Evolutionary conservation across 306 rosid species (phyloP), one percentile per base, ranked within the genome.

Genomic region (Sindora glabra): DNA sequence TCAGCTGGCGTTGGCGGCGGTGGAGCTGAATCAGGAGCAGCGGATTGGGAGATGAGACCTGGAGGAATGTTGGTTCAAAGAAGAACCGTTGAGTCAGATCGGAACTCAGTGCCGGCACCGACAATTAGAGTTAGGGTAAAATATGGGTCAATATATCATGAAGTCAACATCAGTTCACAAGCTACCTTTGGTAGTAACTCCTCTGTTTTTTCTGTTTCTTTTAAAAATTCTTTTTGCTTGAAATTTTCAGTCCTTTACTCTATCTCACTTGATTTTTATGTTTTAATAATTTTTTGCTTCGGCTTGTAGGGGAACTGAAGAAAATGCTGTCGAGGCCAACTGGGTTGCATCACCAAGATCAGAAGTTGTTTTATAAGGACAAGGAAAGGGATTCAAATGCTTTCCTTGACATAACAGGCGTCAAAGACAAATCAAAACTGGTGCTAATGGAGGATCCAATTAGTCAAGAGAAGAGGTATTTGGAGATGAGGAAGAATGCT

Each of bases 1-100:
- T 54, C 74, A 1, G 61, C 22, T 27, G 67, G 68, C 34, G 5
- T 9, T 9, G 8, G 3, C 34, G 34, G 5, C 18, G 78, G 79
- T 0, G 81, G 67, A 14, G 67, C 52, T 39, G 97, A 82, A 71
- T n/a, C 78, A 0, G 82, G 77, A 48, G 56, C 81, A 9, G 66
- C 32, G 42, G 98, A 86, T 23, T 92, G 99, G 96, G 99, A 92
- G 84, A 68, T 86, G 59, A 62, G 99, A 46, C 99, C 99, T 0
- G 99, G 99, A 44, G 99, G 99, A 74, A 92, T 92, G 99, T 59
- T 92, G 56, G 99, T 92, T 33, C 99, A 92, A 87, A 86, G 60
- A 50, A 77, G 99, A 68, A 69, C 47, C 21, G 32, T 72, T n/a
- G 82, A 65, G 46, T 71, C 94, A 18, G 94, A 89, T 77, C 84